Conservation (phyloP, 2,329 filamentous ascomycete genomes). For the Cercospora sesami region DNA sequence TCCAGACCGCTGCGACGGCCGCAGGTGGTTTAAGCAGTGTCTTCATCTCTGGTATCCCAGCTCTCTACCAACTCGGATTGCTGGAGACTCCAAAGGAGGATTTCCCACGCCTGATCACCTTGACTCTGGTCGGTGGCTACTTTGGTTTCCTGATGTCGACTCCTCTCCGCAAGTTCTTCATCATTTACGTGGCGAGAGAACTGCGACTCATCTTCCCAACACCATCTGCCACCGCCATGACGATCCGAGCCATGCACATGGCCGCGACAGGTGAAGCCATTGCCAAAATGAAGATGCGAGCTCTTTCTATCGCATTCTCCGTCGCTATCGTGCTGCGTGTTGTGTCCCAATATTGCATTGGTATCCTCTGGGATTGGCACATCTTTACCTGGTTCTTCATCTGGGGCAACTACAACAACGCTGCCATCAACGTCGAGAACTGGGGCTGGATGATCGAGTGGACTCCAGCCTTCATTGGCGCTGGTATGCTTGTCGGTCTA, state of each 20-base stretch:
- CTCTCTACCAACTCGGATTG: constrained; percentile 59
- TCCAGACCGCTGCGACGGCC: constrained; percentile 61
- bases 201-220: constrained; percentile 62
- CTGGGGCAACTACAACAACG: constrained; percentile 55
- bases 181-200: constrained; percentile 64
- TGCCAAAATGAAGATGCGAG: constrained; percentile 59
- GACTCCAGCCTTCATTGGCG: constrained; percentile 62
- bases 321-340: constrained; percentile 56
- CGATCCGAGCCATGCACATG: constrained; percentile 64
- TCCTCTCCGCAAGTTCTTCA: constrained; percentile 61
- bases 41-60: constrained; percentile 61
- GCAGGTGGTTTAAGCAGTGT: constrained; percentile 59
- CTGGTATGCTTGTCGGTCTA: constrained; percentile 58
- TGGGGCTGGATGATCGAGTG: constrained; percentile 64
- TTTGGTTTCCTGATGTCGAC: constrained; percentile 58
- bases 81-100: constrained; percentile 55
- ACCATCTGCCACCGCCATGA: constrained; percentile 60
- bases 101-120: constrained; percentile 59
- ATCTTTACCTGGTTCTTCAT: constrained; percentile 54
- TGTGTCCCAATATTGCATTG: constrained; percentile 59
- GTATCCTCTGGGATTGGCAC: constrained; percentile 55
- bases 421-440: constrained; percentile 56
- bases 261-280: constrained; percentile 54
- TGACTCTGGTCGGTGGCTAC: constrained; percentile 63
- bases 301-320: constrained; percentile 54